Conservation (phyloP, 164 flowering plant species). For the Litsea cubeba region DNA sequence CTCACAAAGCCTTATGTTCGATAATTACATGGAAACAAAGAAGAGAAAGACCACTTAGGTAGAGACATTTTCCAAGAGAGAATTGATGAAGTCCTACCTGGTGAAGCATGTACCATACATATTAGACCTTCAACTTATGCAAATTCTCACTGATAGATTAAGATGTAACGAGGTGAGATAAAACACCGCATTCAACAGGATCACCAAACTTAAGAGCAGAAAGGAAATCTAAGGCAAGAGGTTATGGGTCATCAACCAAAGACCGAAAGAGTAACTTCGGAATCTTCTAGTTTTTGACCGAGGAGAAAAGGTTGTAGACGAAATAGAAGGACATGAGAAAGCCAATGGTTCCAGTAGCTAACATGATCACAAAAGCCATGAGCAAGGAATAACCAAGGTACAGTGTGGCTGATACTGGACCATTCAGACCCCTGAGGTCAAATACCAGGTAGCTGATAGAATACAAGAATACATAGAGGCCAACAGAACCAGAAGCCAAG, state of each 20-base stretch:
- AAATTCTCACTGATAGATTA: not conserved
- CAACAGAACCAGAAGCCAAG: slow-evolving; percentile 38
- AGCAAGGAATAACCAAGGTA: slow-evolving; percentile 35
- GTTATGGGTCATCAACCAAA: not conserved
- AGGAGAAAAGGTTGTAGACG: slow-evolving; percentile 38
- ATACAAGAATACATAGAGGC: slow-evolving; percentile 32
- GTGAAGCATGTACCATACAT: not conserved
- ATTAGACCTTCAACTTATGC: not conserved
- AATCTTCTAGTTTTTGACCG: slow-evolving; percentile 24
- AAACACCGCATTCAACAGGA: not conserved
- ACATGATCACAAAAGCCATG: slow-evolving; percentile 32
- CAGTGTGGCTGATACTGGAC: slow-evolving; percentile 32
- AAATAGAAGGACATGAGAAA: slow-evolving; percentile 34
- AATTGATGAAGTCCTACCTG: not conserved
- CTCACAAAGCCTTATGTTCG: too few relatives aligned
- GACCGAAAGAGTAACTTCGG: not conserved
- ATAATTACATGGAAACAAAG: too few relatives aligned
- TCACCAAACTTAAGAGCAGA: not conserved
- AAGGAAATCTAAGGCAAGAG: not conserved
- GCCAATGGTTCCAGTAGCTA: slow-evolving; percentile 36
- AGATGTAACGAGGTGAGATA: not conserved
- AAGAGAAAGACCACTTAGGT: too few relatives aligned
- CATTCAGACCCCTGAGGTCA: slow-evolving; percentile 31
- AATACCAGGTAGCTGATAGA: slow-evolving; percentile 33
- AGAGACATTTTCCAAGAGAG: too few relatives aligned